Evolutionary conservation across 2,329 filamentous ascomycete genomes (phyloP).

Genomic region (Intubia oerlemansii): DNA sequence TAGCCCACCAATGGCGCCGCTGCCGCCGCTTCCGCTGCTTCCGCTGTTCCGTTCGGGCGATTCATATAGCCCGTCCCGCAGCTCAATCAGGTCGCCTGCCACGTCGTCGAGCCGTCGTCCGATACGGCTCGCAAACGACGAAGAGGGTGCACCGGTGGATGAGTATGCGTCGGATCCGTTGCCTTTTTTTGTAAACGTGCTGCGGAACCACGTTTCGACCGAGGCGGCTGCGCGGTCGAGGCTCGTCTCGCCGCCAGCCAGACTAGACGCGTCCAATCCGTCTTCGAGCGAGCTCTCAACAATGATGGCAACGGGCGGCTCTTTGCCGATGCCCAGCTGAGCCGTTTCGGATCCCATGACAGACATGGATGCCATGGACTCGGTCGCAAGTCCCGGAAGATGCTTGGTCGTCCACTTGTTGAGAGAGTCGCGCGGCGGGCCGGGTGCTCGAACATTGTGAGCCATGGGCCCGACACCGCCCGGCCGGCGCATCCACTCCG

Average conservation of each 20-base stretch:
- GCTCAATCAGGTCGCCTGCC: slow-evolving; percentile 47
- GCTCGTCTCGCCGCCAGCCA: slow-evolving; percentile 18
- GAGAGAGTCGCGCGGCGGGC: slow-evolving; percentile 64
- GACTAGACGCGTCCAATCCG: slow-evolving; percentile 19
- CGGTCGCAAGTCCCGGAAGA: slow-evolving; percentile 55
- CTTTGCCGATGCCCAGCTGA: slow-evolving; percentile 27
- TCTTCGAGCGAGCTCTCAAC: slow-evolving; percentile 28
- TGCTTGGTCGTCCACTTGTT: slow-evolving; percentile 73
- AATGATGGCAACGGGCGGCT: slow-evolving; percentile 19
- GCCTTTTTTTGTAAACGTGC: slow-evolving; percentile 47
- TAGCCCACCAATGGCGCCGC: slow-evolving; percentile 36
- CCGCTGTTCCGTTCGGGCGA: too few species aligned
- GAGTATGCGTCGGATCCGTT: slow-evolving; percentile 9
- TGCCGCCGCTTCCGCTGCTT: too few species aligned
- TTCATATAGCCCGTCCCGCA: slow-evolving; percentile 42
- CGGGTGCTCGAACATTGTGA: slow-evolving; percentile 48
- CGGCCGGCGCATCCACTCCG: slow-evolving; percentile 55
- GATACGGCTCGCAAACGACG: slow-evolving; percentile 5
- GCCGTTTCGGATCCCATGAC: slow-evolving; percentile 39
- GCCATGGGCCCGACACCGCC: slow-evolving; percentile 75
- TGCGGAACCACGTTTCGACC: slow-evolving; percentile 78
- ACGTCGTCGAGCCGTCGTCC: slow-evolving; percentile 14
- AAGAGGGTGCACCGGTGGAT: slow-evolving; percentile 2
- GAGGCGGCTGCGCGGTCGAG: slow-evolving; percentile 72
- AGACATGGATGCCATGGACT: slow-evolving; percentile 44